Evolutionary conservation across 2,329 filamentous ascomycete genomes (phyloP).

Genomic region (Cladosporium velox): DNA sequence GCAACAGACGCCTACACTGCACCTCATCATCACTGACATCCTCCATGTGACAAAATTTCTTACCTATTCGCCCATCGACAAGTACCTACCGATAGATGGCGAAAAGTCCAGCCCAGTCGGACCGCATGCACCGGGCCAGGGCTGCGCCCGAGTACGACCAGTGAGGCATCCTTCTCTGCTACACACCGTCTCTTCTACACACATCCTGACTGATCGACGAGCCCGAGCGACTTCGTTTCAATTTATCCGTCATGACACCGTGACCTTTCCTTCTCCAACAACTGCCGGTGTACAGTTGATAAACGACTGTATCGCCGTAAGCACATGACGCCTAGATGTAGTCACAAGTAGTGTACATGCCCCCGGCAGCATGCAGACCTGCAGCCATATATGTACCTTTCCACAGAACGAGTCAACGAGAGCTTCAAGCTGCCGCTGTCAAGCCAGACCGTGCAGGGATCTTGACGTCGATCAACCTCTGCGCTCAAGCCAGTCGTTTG

Average conservation of each 20-base stretch:
- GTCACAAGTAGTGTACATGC: not conserved
- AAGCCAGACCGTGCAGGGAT: slow-evolving; percentile 22
- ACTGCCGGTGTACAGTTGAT: not conserved
- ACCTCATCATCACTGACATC: not conserved
- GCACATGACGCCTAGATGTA: slow-evolving; percentile 9
- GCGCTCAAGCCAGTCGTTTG: slow-evolving; percentile 15
- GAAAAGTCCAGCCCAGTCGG: not conserved
- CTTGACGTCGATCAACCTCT: slow-evolving; percentile 36
- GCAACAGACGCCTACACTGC: not conserved
- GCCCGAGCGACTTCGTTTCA: not conserved
- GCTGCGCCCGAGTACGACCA: not conserved
- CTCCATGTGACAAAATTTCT: not conserved
- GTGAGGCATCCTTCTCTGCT: not conserved
- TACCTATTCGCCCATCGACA: not conserved
- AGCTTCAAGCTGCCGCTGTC: slow-evolving; percentile 8
- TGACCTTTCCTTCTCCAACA: not conserved
- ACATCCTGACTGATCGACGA: not conserved
- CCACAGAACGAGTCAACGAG: not conserved
- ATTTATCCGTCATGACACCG: not conserved
- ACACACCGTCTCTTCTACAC: not conserved
- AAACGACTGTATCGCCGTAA: not conserved
- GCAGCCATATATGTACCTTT: slow-evolving; percentile 3
- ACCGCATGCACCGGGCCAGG: slow-evolving; percentile 4
- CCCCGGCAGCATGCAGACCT: slow-evolving; percentile 4
- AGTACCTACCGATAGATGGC: not conserved